These are phyloP conservation scores for Climacium dendroides DNA, from an alignment of 225 moss, liverwort and hornwort genomes.

Conservation along the genomic window DNA sequence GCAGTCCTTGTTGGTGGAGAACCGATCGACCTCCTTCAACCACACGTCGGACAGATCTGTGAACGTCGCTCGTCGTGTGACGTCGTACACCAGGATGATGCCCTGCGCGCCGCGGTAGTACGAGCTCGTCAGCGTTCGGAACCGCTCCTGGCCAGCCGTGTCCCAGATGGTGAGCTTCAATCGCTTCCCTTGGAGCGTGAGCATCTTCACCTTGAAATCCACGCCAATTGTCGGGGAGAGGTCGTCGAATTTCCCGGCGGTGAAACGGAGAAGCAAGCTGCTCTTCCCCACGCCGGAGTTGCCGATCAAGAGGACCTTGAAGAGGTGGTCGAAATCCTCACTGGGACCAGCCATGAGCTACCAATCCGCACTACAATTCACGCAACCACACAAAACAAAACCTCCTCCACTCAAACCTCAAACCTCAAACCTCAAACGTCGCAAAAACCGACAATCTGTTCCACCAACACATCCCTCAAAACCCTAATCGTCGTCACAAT, in stretches of 20 bases:
- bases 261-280: constrained; percentile 82
- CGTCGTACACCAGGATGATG: constrained; percentile 81
- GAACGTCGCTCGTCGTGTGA: constrained; percentile 78
- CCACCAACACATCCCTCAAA: background rate
- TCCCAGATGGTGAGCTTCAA: constrained; percentile 97
- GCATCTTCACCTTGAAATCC: constrained; percentile 93
- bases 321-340: constrained; percentile 77
- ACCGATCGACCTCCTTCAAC: constrained; percentile 83
- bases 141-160: constrained; percentile 94
- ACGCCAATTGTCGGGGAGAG: constrained; percentile 88
- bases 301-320: constrained; percentile 81
- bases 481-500: background rate
- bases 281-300: constrained; percentile 93
- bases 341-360: constrained; percentile 12
- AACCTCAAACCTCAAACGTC: background rate
- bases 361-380: background rate
- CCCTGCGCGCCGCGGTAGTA: constrained; percentile 94
- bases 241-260: constrained; percentile 89
- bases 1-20: constrained; percentile 78
- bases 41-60: constrained; percentile 87
- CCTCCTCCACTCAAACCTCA: background rate
- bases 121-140: constrained; percentile 81
- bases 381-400: background rate
- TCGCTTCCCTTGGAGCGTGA: constrained; percentile 65
- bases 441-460: background rate